phyloP scores from a whole-genome alignment of 371 early-diverging fungal species.

The Haplosporangium sp. region DNA sequence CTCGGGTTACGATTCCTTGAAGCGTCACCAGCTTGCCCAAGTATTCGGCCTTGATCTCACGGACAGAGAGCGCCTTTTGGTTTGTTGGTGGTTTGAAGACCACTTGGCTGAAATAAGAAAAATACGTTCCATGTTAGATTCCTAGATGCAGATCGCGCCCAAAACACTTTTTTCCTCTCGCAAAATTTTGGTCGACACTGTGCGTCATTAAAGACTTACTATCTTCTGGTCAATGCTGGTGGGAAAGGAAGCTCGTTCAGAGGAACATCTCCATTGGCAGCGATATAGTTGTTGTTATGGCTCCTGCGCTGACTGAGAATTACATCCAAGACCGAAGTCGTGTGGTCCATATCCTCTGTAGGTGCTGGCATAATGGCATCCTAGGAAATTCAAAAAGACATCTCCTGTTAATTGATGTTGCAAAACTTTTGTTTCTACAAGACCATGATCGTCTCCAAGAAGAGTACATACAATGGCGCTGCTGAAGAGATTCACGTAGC shows the following conservation, averaged over 20 bases:
- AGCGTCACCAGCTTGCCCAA: conserved; percentile 94
- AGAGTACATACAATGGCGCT: conserved; percentile 65
- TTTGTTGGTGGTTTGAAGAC: conserved; percentile 81
- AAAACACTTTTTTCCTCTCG: too few species aligned
- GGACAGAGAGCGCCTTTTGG: conserved; percentile 81
- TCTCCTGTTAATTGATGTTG: conserved; percentile 45
- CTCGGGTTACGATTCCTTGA: conserved; percentile 97
- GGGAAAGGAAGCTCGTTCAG: conserved; percentile 71
- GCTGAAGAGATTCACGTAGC: conserved; percentile 84
- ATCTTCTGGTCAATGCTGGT: conserved; percentile 85
- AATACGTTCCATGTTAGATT: neutral
- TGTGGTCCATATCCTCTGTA: conserved; percentile 70
- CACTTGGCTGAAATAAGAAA: conserved; percentile 68
- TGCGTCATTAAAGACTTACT: conserved; percentile 62
- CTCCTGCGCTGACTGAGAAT: conserved; percentile 87
- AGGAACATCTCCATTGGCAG: conserved; percentile 59
- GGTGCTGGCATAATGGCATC: conserved; percentile 79
- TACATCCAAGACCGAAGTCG: conserved; percentile 90
- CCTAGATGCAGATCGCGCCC: too few species aligned
- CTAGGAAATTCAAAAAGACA: conserved; percentile 7
- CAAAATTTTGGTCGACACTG: too few species aligned
- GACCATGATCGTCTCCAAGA: conserved; percentile 3
- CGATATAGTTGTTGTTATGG: conserved; percentile 68
- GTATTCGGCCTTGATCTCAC: conserved; percentile 84
- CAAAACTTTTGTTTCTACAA: neutral